phyloP scores from a whole-genome alignment of 2,329 filamentous ascomycete species.

The Aaosphaeria pasadenensis region DNA sequence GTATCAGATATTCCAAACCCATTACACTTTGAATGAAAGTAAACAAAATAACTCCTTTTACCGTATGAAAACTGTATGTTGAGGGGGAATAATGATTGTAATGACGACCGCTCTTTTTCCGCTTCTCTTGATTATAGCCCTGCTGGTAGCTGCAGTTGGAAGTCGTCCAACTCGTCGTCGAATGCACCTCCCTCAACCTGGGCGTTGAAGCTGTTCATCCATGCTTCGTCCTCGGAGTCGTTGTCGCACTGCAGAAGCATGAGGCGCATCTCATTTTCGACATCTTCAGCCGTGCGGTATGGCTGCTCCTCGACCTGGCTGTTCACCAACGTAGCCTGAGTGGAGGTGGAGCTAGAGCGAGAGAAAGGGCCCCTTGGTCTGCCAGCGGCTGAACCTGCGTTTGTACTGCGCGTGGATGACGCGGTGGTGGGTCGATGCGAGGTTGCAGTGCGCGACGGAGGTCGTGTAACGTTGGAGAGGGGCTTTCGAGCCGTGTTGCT shows the following conservation, averaged over 20 bases:
- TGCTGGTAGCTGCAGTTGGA: conserved; percentile 31
- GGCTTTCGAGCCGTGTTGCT: conserved; percentile 37
- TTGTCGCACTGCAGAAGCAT: conserved; percentile 20
- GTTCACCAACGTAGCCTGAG: conserved; percentile 27
- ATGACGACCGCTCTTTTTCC: too few species aligned
- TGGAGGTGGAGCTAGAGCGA: conserved; percentile 32
- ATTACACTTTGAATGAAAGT: too few species aligned
- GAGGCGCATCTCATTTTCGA: conserved; percentile 30
- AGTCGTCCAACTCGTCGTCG: conserved; percentile 27
- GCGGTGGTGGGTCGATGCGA: conserved; percentile 17
- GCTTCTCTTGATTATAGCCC: conserved; percentile 14
- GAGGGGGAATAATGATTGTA: too few species aligned
- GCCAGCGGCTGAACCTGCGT: conserved; percentile 7
- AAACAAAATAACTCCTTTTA: too few species aligned
- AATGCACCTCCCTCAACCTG: conserved; percentile 22
- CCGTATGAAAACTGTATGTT: too few species aligned
- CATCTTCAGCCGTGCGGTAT: conserved; percentile 29
- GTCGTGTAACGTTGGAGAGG: conserved; percentile 34
- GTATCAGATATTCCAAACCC: too few species aligned
- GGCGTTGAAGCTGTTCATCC: conserved; percentile 26
- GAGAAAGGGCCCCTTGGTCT: conserved; percentile 20
- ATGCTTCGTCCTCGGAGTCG: conserved; percentile 28
- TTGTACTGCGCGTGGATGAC: conserved; percentile 14
- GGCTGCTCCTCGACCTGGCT: conserved; percentile 15
- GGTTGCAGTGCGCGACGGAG: conserved; percentile 21